Evolutionary conservation across 1,284 basidiomycete species (phyloP).

Genomic region (Cryptococcus depauperatus): DNA sequence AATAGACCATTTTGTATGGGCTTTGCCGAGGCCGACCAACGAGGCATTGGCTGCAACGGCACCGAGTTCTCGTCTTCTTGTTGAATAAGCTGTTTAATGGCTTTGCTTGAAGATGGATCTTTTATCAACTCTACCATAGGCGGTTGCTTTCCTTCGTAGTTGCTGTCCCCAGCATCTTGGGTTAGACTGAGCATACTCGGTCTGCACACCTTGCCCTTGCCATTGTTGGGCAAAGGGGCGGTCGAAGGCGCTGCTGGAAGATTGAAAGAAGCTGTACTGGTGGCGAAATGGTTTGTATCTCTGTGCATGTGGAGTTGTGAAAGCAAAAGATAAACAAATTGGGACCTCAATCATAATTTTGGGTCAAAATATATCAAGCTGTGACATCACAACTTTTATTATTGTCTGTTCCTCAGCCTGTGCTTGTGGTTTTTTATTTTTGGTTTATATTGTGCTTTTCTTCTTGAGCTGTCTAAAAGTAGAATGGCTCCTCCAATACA

Average conservation of each 20-base stretch:
- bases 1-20: constrained; percentile 13
- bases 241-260: background rate
- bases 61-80: too few relatives aligned
- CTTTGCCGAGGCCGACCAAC: constrained; percentile 19
- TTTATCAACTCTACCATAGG: constrained; percentile 3
- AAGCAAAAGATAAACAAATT: background rate
- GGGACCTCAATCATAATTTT: too few relatives aligned
- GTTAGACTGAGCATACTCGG: constrained; percentile 33
- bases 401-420: too few relatives aligned
- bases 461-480: too few relatives aligned
- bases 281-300: background rate
- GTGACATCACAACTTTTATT: too few relatives aligned
- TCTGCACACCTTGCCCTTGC: constrained; percentile 21
- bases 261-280: background rate
- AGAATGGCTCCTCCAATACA: constrained; percentile 16
- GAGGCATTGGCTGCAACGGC: constrained; percentile 20
- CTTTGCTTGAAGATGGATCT: constrained; percentile 10
- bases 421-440: too few relatives aligned
- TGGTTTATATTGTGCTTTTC: too few relatives aligned
- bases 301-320: background rate
- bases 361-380: too few relatives aligned
- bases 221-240: constrained; percentile 11
- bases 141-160: background rate
- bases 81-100: background rate
- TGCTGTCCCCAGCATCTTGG: constrained; percentile 16